These are phyloP conservation scores for Exophiala calicioides DNA, from an alignment of 2,329 filamentous ascomycete genomes.

Conservation along the genomic window DNA sequence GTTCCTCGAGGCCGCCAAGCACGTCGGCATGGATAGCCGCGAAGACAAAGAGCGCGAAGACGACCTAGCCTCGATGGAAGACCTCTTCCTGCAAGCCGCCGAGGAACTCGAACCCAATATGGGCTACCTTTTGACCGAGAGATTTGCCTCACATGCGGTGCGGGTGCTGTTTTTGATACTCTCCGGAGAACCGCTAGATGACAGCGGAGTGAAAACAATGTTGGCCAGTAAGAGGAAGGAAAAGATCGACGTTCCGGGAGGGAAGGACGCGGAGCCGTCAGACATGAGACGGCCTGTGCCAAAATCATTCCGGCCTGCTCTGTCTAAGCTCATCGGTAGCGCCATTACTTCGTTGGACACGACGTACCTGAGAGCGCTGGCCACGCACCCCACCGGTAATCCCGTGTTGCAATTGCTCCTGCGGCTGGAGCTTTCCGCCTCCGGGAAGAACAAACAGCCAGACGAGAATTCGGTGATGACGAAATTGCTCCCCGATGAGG, in stretches of 20 bases:
- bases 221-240: slow-evolving; percentile 93
- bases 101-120: slow-evolving; percentile 87
- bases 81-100: slow-evolving; percentile 77
- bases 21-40: slow-evolving; percentile 63
- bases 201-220: slow-evolving; percentile 68
- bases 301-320: slow-evolving; percentile 71
- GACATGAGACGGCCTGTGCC: slow-evolving; percentile 64
- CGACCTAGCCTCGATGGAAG: slow-evolving; percentile 71
- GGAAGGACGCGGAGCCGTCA: slow-evolving; percentile 49
- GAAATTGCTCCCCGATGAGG: slow-evolving; percentile 76
- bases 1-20: slow-evolving; percentile 77
- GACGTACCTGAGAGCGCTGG: slow-evolving; percentile 77
- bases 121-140: slow-evolving; percentile 79
- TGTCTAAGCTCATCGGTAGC: slow-evolving; percentile 79
- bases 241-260: slow-evolving; percentile 65
- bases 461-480: slow-evolving; percentile 70
- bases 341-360: slow-evolving; percentile 74
- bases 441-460: slow-evolving; percentile 66
- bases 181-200: slow-evolving; percentile 76
- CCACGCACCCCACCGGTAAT: slow-evolving; percentile 86
- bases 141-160: slow-evolving; percentile 87
- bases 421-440: slow-evolving; percentile 77
- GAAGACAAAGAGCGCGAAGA: slow-evolving; percentile 46
- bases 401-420: slow-evolving; percentile 89
- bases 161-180: slow-evolving; percentile 83